Conservation (phyloP, 1,284 basidiomycete genomes). For the Irpex sp. region DNA sequence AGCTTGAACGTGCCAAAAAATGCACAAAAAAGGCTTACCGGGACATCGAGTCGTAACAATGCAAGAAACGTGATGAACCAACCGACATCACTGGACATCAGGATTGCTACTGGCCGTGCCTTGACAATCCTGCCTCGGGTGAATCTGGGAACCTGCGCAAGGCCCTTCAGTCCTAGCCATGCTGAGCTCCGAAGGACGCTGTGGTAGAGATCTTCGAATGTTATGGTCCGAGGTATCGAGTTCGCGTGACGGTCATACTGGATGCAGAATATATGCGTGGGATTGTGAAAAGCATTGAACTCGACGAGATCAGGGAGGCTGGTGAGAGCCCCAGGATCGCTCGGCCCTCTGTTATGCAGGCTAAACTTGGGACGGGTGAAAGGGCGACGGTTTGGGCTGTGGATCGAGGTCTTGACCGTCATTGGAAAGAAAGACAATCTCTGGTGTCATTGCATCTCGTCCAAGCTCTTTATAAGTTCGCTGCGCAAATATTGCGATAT, state of each 20-base stretch:
- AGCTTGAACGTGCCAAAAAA: neutral
- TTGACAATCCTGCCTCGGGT: slow-evolving; percentile 16
- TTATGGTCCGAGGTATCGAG: slow-evolving; percentile 23
- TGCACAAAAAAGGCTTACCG: slow-evolving; percentile 20
- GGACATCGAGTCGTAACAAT: slow-evolving; percentile 31
- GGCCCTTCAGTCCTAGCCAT: slow-evolving; percentile 26
- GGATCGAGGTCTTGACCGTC: neutral
- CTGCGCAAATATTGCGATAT: too few relatives aligned
- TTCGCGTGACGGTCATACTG: slow-evolving; percentile 23
- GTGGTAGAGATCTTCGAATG: slow-evolving; percentile 29
- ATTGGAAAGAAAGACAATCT: neutral
- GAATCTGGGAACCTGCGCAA: slow-evolving; percentile 24
- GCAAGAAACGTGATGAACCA: slow-evolving; percentile 36
- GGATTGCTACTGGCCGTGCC: slow-evolving; percentile 32
- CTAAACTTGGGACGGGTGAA: slow-evolving; percentile 35
- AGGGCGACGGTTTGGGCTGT: neutral
- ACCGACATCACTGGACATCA: slow-evolving; percentile 34
- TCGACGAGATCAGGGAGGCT: slow-evolving; percentile 34
- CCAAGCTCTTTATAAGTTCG: too few relatives aligned
- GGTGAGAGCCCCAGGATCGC: slow-evolving; percentile 24
- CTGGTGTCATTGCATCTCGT: neutral
- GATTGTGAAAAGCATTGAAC: slow-evolving; percentile 31
- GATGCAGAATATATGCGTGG: slow-evolving; percentile 31
- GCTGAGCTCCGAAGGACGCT: slow-evolving; percentile 31
- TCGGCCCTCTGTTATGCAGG: slow-evolving; percentile 24